Conservation (phyloP, 306 rosid species). For the Carpinus viminea region DNA sequence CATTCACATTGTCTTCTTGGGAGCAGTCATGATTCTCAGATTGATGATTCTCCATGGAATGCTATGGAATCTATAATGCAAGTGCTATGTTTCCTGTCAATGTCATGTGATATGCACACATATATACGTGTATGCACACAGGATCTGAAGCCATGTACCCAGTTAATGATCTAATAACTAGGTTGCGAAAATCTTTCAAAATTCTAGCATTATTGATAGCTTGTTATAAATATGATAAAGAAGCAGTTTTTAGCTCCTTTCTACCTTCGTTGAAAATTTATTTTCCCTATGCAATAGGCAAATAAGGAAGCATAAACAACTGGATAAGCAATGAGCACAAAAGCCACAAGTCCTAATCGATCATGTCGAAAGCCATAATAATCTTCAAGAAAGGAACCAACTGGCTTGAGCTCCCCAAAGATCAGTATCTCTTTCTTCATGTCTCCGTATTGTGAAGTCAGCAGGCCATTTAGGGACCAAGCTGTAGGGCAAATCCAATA, state of each 20-base stretch:
- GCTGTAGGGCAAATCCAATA: conserved; percentile 82
- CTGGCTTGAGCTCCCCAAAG: conserved; percentile 58
- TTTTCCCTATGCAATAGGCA: conserved; percentile 67
- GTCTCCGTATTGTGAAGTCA: conserved; percentile 82
- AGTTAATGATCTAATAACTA: not conserved
- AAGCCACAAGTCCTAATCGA: conserved; percentile 56
- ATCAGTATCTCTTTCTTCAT: conserved; percentile 47
- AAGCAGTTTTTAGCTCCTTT: conserved; percentile 5
- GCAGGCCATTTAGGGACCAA: conserved; percentile 74
- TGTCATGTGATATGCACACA: not conserved
- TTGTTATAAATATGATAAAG: not conserved
- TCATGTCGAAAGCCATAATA: conserved; percentile 66
- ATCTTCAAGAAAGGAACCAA: conserved; percentile 53
- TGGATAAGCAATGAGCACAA: conserved; percentile 67
- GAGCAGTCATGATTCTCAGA: not conserved
- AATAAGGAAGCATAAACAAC: conserved; percentile 57
- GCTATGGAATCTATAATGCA: not conserved
- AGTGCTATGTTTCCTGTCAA: not conserved
- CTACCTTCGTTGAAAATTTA: conserved; percentile 65
- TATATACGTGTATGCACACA: not conserved
- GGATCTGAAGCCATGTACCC: not conserved
- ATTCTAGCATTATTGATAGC: not conserved
- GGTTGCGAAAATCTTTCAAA: not conserved
- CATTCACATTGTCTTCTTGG: not conserved
- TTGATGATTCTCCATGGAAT: not conserved